A percentile compares a stretch with the other conserved stretches of the same genome.
Conservation (phyloP, 306 rosid species). For the Trifolium dubium region DNA sequence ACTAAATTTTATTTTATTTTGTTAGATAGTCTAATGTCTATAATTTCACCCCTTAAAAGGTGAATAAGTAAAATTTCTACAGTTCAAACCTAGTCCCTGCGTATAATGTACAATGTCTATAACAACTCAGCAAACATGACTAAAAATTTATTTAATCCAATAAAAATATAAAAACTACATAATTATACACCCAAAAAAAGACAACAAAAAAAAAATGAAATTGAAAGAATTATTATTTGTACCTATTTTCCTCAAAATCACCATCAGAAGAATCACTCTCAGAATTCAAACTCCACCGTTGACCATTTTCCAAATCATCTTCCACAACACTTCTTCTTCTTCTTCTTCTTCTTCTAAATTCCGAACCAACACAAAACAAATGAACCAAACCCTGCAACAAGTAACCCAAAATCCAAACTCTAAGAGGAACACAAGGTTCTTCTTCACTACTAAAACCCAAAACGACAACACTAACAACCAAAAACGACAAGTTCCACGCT, state of each 20-base stretch:
- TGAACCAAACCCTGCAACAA: conserved; percentile 62
- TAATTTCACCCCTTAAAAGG: too few species aligned
- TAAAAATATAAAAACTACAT: neutral
- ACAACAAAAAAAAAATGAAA: neutral
- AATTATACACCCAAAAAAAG: neutral
- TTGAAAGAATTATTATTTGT: neutral
- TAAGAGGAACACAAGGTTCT: conserved; percentile 68
- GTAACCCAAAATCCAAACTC: conserved; percentile 82
- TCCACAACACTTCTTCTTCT: conserved; percentile 30
- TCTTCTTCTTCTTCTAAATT: conserved; percentile 55
- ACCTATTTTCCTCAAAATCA: conserved; percentile 59
- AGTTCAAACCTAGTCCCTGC: too few species aligned
- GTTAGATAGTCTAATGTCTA: too few species aligned
- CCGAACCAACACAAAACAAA: conserved; percentile 57
- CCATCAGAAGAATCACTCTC: conserved; percentile 51
- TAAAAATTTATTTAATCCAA: neutral
- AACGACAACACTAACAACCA: conserved; percentile 51
- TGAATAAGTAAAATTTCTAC: too few species aligned
- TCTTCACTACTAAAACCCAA: conserved; percentile 62
- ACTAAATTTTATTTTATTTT: neutral
- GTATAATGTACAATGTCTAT: too few species aligned
- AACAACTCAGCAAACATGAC: too few species aligned
- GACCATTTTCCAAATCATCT: neutral
- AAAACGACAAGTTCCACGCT: conserved; percentile 70
- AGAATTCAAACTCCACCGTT: conserved; percentile 45